Evolutionary conservation across 805 yeast species (phyloP).

Genomic region (Candida glaebosa): DNA sequence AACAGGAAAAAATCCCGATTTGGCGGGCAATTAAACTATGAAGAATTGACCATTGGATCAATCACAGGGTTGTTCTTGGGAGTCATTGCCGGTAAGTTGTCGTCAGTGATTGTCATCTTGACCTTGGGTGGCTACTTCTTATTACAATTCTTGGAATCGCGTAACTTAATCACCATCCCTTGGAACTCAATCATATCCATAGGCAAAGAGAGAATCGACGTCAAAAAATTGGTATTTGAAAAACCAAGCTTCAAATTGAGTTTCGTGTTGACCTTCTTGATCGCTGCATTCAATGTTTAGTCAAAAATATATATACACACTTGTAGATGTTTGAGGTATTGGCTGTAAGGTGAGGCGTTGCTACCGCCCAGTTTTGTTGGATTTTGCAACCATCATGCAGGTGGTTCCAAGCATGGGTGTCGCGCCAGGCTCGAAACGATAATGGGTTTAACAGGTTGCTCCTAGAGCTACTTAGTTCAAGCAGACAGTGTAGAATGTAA

Average conservation of each 20-base stretch:
- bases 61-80: conserved; percentile 59
- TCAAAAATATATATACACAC: background rate
- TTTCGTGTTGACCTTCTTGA: conserved; percentile 50
- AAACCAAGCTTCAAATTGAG: conserved; percentile 61
- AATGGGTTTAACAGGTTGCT: too few species aligned
- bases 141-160: conserved; percentile 52
- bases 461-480: too few species aligned
- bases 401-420: background rate
- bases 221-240: conserved; percentile 50
- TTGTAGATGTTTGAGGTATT: too few species aligned
- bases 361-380: too few species aligned
- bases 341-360: too few species aligned
- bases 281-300: conserved; percentile 54
- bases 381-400: conserved; percentile 1
- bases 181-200: conserved; percentile 34
- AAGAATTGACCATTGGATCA: conserved; percentile 62
- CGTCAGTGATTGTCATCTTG: conserved; percentile 49
- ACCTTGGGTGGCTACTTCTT: conserved; percentile 43
- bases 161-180: conserved; percentile 50
- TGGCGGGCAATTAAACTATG: conserved; percentile 52
- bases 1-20: conserved; percentile 18
- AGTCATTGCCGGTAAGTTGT: conserved; percentile 56
- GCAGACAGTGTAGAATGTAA: too few species aligned
- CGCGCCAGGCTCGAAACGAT: background rate
- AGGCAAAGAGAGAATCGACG: conserved; percentile 38